Percentiles rank a stretch among this genome's conserved stretches.
These are phyloP conservation scores for Ulmus americana DNA, from an alignment of 331 rosid genomes.

Conservation along the genomic window DNA sequence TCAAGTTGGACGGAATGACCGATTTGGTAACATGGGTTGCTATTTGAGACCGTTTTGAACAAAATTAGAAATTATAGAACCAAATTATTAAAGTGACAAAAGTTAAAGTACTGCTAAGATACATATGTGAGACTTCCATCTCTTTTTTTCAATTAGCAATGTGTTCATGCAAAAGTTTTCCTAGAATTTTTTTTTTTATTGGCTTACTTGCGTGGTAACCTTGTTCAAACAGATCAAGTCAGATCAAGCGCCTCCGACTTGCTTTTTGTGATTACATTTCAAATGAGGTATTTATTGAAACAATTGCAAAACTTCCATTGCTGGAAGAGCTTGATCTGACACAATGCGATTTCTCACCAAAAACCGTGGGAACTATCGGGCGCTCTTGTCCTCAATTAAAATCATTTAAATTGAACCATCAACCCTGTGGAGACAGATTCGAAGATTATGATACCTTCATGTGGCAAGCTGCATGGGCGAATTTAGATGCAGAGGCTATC, in stretches of 20 bases:
- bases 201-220: too few relatives aligned
- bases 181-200: too few relatives aligned
- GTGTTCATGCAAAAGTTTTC: too few relatives aligned
- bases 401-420: constrained; percentile 16
- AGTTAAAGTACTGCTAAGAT: too few relatives aligned
- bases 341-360: background rate
- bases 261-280: constrained; percentile 17
- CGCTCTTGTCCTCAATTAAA: constrained; percentile 32
- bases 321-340: constrained; percentile 35
- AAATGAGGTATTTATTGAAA: constrained; percentile 16
- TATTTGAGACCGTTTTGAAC: too few relatives aligned
- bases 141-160: too few relatives aligned
- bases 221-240: constrained; percentile 36
- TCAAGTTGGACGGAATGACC: too few relatives aligned
- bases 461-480: background rate
- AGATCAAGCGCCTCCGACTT: constrained; percentile 39
- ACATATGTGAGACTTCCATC: too few relatives aligned
- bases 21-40: too few relatives aligned
- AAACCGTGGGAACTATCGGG: constrained; percentile 28
- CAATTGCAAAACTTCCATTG: constrained; percentile 25
- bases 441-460: too few relatives aligned
- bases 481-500: constrained; percentile 27
- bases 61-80: too few relatives aligned
- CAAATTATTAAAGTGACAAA: too few relatives aligned
- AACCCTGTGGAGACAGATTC: background rate